A percentile compares a stretch with the other conserved stretches of the same genome.
Evolutionary conservation across 2,329 filamentous ascomycete genomes (phyloP).

Genomic region (Pestalotiopsis sp.): DNA sequence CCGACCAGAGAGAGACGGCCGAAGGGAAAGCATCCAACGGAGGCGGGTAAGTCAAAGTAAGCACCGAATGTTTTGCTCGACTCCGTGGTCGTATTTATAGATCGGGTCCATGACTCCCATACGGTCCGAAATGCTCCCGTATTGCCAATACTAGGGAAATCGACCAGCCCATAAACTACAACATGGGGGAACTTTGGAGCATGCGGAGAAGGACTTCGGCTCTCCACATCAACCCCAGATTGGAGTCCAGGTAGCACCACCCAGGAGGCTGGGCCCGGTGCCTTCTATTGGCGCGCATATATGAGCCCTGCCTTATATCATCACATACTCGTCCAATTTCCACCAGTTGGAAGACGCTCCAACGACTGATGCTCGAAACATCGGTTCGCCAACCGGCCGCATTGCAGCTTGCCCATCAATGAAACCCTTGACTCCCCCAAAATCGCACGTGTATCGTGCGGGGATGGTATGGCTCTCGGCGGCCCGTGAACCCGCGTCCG

Average conservation of each 20-base stretch:
- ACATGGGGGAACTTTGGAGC: neutral
- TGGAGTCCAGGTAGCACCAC: neutral
- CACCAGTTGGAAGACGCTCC: slow-evolving; percentile 8
- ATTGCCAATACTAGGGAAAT: neutral
- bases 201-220: slow-evolving; percentile 7
- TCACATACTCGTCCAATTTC: slow-evolving; percentile 4
- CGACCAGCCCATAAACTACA: neutral
- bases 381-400: slow-evolving; percentile 5
- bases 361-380: neutral
- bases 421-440: slow-evolving; percentile 12
- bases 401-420: slow-evolving; percentile 1
- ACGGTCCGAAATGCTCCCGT: neutral
- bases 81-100: too few species aligned
- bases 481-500: slow-evolving; percentile 1
- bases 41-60: too few species aligned
- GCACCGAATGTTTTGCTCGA: too few species aligned
- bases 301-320: slow-evolving; percentile 4
- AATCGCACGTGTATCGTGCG: neutral
- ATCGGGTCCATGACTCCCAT: neutral
- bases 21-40: too few species aligned
- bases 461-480: slow-evolving; percentile 5
- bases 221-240: slow-evolving; percentile 10
- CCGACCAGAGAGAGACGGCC: too few species aligned
- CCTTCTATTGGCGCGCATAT: slow-evolving; percentile 12
- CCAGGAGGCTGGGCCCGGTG: neutral